Percentiles rank a stretch among this genome's conserved stretches.
phyloP scores from a whole-genome alignment of 768 basidiomycete genomes.

The Tulasnella sp. region DNA sequence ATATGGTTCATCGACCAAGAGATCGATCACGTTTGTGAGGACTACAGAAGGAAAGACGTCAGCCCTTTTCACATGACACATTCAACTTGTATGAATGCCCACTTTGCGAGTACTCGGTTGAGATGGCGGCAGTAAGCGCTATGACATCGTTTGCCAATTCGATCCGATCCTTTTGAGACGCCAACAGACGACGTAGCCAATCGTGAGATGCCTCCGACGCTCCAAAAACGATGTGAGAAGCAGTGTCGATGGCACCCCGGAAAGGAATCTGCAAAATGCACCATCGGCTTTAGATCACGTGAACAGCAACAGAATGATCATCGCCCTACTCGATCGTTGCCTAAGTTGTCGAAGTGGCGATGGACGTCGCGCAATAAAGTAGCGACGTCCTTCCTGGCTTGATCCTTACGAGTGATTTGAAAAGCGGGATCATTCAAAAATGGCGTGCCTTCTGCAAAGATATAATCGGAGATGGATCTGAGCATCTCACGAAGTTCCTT shows the following conservation, averaged over 20 bases:
- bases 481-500: conserved; percentile 17
- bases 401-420: conserved; percentile 42
- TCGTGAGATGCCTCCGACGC: conserved; percentile 35
- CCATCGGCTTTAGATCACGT: conserved; percentile 30
- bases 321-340: not conserved
- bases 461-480: conserved; percentile 15
- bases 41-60: conserved; percentile 29
- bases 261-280: conserved; percentile 91
- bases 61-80: conserved; percentile 2
- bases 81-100: not conserved
- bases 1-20: not conserved
- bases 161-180: conserved; percentile 44
- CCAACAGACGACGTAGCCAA: conserved; percentile 38
- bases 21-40: conserved; percentile 12
- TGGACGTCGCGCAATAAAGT: not conserved
- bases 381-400: conserved; percentile 30
- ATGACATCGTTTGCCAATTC: conserved; percentile 55
- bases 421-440: conserved; percentile 51
- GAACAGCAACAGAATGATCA: not conserved
- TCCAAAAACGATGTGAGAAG: conserved; percentile 67
- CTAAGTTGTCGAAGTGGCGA: not conserved
- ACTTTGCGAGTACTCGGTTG: conserved; percentile 56
- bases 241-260: conserved; percentile 47
- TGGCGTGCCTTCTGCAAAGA: not conserved
- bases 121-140: conserved; percentile 55